These are phyloP conservation scores for Trametes elegans DNA, from an alignment of 768 basidiomycete species.

Conservation along the genomic window DNA sequence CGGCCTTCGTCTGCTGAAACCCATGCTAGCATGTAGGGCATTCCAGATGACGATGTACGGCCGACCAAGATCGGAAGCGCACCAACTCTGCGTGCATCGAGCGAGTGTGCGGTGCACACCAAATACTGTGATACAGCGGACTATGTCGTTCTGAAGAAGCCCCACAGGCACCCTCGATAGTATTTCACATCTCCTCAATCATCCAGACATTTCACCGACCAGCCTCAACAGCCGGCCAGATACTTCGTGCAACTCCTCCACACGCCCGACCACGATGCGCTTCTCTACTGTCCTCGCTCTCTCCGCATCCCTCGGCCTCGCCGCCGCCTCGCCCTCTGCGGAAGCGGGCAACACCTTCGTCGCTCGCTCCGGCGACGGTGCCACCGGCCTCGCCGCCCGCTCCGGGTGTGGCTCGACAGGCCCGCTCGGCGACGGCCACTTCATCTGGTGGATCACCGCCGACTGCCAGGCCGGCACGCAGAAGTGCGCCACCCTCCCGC, in stretches of 20 bases:
- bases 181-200: background rate
- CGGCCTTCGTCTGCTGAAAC: too few species aligned
- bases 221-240: background rate
- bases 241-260: background rate
- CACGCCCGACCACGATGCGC: background rate
- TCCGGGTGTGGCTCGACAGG: slow-evolving; percentile 7
- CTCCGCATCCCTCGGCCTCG: background rate
- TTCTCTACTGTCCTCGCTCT: slow-evolving; percentile 9
- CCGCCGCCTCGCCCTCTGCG: background rate
- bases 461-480: background rate
- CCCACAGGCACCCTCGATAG: too few species aligned
- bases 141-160: too few species aligned
- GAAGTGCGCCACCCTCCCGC: background rate
- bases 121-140: too few species aligned
- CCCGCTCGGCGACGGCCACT: slow-evolving; percentile 7
- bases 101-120: too few species aligned
- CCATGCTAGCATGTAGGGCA: too few species aligned
- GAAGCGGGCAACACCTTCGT: background rate
- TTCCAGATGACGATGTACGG: too few species aligned
- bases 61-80: too few species aligned
- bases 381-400: background rate
- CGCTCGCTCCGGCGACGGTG: slow-evolving; percentile 1
- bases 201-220: background rate
- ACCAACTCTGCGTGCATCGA: too few species aligned
- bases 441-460: background rate